phyloP scores from a whole-genome alignment of 169 alveolate genomes.

The Cryptosporidium ryanae region DNA sequence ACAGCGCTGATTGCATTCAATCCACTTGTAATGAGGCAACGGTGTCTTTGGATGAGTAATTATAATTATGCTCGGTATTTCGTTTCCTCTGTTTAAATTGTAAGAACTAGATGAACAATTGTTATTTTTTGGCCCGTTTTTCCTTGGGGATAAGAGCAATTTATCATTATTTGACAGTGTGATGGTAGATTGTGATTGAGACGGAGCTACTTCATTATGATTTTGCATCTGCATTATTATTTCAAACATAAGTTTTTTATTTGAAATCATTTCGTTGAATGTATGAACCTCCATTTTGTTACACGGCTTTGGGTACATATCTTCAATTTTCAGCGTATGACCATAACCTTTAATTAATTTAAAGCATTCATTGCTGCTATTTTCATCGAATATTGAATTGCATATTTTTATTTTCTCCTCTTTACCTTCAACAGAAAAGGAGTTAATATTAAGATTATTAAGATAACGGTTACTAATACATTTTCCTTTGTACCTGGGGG shows the following conservation, averaged over 20 bases:
- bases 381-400: neutral
- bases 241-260: slow-evolving; percentile 48
- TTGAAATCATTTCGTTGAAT: neutral
- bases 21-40: slow-evolving; percentile 64
- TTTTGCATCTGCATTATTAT: slow-evolving; percentile 49
- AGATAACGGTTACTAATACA: no score
- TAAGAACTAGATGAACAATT: neutral
- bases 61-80: slow-evolving; percentile 36
- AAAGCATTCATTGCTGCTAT: neutral
- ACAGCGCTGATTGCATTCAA: slow-evolving; percentile 31
- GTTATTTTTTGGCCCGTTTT: neutral
- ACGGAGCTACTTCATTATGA: slow-evolving; percentile 20
- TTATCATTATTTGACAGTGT: slow-evolving; percentile 7
- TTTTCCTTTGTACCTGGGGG: no score
- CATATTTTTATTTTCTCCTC: neutral
- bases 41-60: slow-evolving; percentile 49
- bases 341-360: slow-evolving; percentile 37
- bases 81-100: slow-evolving; percentile 1
- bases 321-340: slow-evolving; percentile 17
- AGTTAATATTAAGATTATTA: no score
- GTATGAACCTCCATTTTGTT: slow-evolving; percentile 11
- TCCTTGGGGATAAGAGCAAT: neutral
- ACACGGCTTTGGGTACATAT: slow-evolving; percentile 37
- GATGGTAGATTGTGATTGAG: slow-evolving; percentile 8
- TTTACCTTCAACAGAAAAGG: neutral